Evolutionary conservation across 306 rosid species (phyloP).

Genomic region (Cucurbita argyrosperma): DNA sequence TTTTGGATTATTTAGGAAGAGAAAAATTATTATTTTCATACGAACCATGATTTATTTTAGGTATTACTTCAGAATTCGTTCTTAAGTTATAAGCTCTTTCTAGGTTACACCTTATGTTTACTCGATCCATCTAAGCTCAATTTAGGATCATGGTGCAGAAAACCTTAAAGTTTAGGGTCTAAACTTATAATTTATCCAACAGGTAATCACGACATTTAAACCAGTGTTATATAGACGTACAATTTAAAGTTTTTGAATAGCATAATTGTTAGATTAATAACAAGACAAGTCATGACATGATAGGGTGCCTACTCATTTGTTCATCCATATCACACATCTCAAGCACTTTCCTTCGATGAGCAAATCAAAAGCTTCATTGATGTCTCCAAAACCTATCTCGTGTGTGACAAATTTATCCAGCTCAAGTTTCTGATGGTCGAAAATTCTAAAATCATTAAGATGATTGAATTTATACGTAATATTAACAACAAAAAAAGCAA

Average conservation of each 20-base stretch:
- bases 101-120: too few relatives aligned
- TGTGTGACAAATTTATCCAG: constrained; percentile 72
- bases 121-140: too few relatives aligned
- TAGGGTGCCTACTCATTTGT: neutral
- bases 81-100: too few relatives aligned
- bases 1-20: too few relatives aligned
- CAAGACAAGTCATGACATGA: neutral
- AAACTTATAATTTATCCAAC: too few relatives aligned
- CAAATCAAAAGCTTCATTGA: constrained; percentile 62
- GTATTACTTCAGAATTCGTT: too few relatives aligned
- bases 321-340: constrained; percentile 6
- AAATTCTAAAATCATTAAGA: neutral
- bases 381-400: constrained; percentile 48
- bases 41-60: too few relatives aligned
- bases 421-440: constrained; percentile 34
- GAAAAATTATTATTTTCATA: too few relatives aligned
- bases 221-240: neutral
- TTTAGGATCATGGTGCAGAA: too few relatives aligned
- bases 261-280: neutral
- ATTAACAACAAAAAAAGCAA: neutral
- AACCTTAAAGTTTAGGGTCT: too few relatives aligned
- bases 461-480: neutral
- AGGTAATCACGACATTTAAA: too few relatives aligned
- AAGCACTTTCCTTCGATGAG: constrained; percentile 27
- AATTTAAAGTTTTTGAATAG: neutral